Base-by-base conservation (phyloP, 768 basidiomycete genomes). In the Tephrocybe sp. region DNA sequence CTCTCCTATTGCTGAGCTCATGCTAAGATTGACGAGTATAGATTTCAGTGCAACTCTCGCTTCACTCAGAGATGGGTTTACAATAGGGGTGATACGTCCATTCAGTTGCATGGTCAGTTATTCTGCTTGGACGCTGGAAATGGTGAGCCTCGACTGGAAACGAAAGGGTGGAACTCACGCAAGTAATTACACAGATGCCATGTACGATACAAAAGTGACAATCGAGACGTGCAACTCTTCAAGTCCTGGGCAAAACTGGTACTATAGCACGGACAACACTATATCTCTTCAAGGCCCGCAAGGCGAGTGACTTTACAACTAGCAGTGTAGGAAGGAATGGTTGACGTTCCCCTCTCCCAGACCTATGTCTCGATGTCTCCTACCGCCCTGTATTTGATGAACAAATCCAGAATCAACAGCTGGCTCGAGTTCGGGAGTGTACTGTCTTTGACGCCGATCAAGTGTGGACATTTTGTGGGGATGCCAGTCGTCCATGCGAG, bases 81-180 rank as follows among this genome's bases (percentile, higher is more conserved):
- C 30, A 59, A 49, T 14, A 51, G 54, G 12, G 69, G 62, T 13
- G 51, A 44, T 19, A 67, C 65, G 17, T 60, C 64, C 39, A 59
- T 71, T 35, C 55, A 56, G 38, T 45, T 71, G 4, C 64, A 63
- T 10, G 66, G 64, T 1, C 65, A 66, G 3, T 65, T 64, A 17
- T 69, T 66, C 52, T 69, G 69, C 45, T 59, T 71, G 31, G 69
- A 71, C 39, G 64, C 69, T 31, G 67, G 67, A 1, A 60, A 64
- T 12, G 56, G 66, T 66, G 49, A 3, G 45, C 30, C n/a, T 22
- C 47, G 61, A 64, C 62, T 2, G 53, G 62, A 6, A 58, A 58
- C 1, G 53, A 69, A 56, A 67, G 67, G 26, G 4, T 7, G n/a
- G n/a, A n/a, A 55, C 65, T 69, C 14, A 17, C 45, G 8, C 45